Conservation (phyloP, 441 rosid species). For the Aleurites moluccanus region DNA sequence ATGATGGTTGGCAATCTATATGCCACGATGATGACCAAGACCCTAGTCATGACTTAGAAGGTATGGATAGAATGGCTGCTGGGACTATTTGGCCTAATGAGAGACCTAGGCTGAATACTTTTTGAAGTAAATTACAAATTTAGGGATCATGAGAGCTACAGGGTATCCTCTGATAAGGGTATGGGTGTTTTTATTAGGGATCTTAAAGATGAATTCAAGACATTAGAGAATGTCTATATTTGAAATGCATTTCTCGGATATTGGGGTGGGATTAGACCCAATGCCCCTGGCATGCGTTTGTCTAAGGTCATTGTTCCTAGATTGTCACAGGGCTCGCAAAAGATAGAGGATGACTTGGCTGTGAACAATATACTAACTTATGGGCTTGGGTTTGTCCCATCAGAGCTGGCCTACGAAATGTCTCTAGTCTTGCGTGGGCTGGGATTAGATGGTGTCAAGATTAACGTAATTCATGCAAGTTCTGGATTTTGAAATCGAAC, state of each 20-base stretch:
- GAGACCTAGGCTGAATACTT: too few species aligned
- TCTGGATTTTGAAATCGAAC: neutral
- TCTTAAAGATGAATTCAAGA: constrained; percentile 64
- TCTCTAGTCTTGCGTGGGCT: too few species aligned
- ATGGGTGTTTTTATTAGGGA: constrained; percentile 73
- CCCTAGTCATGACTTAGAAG: too few species aligned
- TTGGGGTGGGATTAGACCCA: constrained; percentile 87
- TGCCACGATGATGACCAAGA: too few species aligned
- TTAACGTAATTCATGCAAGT: constrained; percentile 88
- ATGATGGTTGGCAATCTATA: constrained; percentile 94
- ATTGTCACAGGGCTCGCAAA: constrained; percentile 60
- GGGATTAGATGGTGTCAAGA: constrained; percentile 92
- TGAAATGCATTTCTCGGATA: constrained; percentile 91
- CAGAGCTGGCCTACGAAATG: constrained; percentile 52
- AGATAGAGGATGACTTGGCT: constrained; percentile 77
- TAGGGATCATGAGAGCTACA: too few species aligned
- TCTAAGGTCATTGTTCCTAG: constrained; percentile 43
- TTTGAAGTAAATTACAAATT: too few species aligned
- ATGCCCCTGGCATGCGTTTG: constrained; percentile 54
- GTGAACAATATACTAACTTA: constrained; percentile 68
- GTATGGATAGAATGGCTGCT: too few species aligned
- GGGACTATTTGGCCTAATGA: too few species aligned
- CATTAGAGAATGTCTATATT: constrained; percentile 66
- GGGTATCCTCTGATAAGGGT: constrained; percentile 36
- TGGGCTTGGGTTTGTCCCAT: constrained; percentile 65